These are phyloP conservation scores for Tylopilus felleus DNA, from an alignment of 768 basidiomycete species.

Conservation along the genomic window DNA sequence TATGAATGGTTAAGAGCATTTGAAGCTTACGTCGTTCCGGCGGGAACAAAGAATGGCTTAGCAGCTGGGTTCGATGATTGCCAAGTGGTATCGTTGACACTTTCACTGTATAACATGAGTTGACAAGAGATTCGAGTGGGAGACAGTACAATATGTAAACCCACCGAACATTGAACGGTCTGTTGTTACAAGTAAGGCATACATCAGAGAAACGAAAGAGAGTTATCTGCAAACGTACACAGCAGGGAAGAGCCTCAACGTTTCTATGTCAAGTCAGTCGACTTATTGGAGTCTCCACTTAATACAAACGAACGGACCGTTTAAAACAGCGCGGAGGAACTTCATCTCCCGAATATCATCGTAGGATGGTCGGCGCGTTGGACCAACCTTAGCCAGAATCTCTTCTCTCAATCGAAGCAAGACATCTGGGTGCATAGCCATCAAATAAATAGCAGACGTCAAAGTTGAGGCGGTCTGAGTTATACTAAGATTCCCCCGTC, in stretches of 20 bases:
- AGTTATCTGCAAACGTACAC: slow-evolving; percentile 20
- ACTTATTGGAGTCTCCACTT: background rate
- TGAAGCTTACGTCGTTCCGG: slow-evolving; percentile 17
- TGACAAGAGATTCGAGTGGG: no score
- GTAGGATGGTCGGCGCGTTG: slow-evolving; percentile 34
- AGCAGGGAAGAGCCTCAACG: slow-evolving; percentile 32
- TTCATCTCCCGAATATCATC: slow-evolving; percentile 44
- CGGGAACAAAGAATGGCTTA: slow-evolving; percentile 32
- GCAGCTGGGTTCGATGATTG: slow-evolving; percentile 18
- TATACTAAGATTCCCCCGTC: background rate
- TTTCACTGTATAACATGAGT: slow-evolving; percentile 11
- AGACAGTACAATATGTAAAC: background rate
- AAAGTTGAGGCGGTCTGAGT: slow-evolving; percentile 42
- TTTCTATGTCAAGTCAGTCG: slow-evolving; percentile 21
- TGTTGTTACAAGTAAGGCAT: slow-evolving; percentile 4
- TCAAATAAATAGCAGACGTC: slow-evolving; percentile 44
- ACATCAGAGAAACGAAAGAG: background rate
- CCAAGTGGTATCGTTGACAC: slow-evolving; percentile 25
- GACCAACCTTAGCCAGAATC: slow-evolving; percentile 37
- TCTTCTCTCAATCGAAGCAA: slow-evolving; percentile 40
- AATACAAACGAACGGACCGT: slow-evolving; percentile 29
- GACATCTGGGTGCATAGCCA: slow-evolving; percentile 44
- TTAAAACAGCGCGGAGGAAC: slow-evolving; percentile 42
- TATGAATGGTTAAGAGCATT: background rate
- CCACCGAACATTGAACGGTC: slow-evolving; percentile 35